Conservation (phyloP, 495 filamentous ascomycete species). For the Aspergillus kassunensis region DNA sequence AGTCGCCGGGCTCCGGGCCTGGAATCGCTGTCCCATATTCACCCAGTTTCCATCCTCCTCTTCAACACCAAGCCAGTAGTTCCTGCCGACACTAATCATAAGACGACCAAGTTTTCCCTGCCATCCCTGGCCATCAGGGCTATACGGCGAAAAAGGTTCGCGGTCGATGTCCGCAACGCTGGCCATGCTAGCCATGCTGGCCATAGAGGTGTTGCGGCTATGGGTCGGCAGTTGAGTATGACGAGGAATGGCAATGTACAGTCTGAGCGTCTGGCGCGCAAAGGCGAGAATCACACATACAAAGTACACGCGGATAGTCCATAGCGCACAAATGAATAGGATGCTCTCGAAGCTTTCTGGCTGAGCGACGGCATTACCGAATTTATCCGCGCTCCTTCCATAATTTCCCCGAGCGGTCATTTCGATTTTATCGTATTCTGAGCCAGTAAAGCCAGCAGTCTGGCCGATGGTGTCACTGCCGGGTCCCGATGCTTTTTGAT, state of each 20-base stretch:
- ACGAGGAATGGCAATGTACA: conserved; percentile 44
- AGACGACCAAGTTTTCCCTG: conserved; percentile 65
- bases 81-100: conserved; percentile 65
- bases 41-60: conserved; percentile 52
- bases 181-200: conserved; percentile 41
- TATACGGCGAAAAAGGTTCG: conserved; percentile 66
- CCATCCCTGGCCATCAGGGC: conserved; percentile 71
- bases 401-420: conserved; percentile 20
- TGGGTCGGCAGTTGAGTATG: conserved; percentile 44
- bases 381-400: conserved; percentile 28
- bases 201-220: conserved; percentile 42
- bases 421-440: conserved; percentile 56
- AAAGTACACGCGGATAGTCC: conserved; percentile 71
- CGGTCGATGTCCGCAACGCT: conserved; percentile 50
- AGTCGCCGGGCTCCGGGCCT: conserved; percentile 27
- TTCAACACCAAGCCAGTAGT: conserved; percentile 76
- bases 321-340: conserved; percentile 65
- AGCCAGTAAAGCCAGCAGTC: conserved; percentile 65
- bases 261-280: conserved; percentile 65
- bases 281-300: conserved; percentile 74
- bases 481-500: conserved; percentile 35
- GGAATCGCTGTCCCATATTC: conserved; percentile 55
- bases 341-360: conserved; percentile 73
- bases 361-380: conserved; percentile 53
- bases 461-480: conserved; percentile 54